Base-by-base conservation (phyloP, 2,329 filamentous ascomycete genomes). In the Arthrobotrys megalospora region DNA sequence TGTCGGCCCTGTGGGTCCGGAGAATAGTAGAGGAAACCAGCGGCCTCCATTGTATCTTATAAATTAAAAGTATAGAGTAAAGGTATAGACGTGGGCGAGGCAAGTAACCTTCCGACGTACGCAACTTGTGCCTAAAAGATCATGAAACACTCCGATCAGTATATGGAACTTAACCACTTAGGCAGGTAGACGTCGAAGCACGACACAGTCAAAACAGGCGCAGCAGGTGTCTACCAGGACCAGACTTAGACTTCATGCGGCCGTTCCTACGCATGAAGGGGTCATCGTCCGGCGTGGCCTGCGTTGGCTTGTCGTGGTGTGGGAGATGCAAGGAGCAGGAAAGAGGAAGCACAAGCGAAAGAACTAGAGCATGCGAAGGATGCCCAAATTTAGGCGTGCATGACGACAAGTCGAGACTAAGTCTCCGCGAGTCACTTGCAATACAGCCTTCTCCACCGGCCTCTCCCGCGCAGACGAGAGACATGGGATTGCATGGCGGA, bases 1-100 rank as follows among this genome's bases (percentile, higher is more conserved):
- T 81, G 81, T 53, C 79, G 80, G 67, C 73, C 66, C 73, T 77
- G 81, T 48, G 75, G 80, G 69, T 81, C 81, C 70, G 81, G 81
- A 72, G 80, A 81, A 63, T 82, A 82, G 70, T 82, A 82, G 80
- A 82, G 80, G 80, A 82, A 82, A 77, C 73, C 73, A 62, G 73
- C 73, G 60, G 72, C 72, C 53, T 77, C 73, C 73, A 77, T 77
- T 77, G 53, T 60, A 53, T 62, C 53, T 77, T 70, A 77, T 70
- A 77, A 67, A 77, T 71, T 77, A 77, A 77, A 71, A 52, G 28
- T 71, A 65, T 36, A 45, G 60, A 45, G 47, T 58, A 45, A 38
- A 41, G 32, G 43, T 55, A 67, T 64, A 52, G 52, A 38, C 48
- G 64, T 50, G 48, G 55, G 55, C 43, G 43, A 77, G 58, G 65